Base-by-base conservation (phyloP, 805 yeast genomes). In the Spathaspora hagerdaliae region DNA sequence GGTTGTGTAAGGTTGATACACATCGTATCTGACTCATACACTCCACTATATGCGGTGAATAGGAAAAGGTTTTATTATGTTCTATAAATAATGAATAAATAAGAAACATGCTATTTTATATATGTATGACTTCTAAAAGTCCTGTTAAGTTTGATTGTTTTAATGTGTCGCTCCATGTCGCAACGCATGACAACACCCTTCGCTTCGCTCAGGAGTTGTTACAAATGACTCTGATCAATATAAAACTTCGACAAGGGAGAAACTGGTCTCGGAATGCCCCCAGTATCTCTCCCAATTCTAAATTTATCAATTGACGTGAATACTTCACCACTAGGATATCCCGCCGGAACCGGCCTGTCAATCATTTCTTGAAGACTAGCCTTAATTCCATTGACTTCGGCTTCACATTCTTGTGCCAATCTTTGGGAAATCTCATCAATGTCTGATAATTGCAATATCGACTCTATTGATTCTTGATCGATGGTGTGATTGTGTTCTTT, bases 191-290 rank as follows among this genome's bases (percentile, higher is more conserved):
- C n/a, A n/a, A n/a, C n/a, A n/a, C 24, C 24, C 24, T 19, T 19
- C 24, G 24, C 24, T 19, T 19, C 24, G 24, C 24, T 19, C 24
- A 19, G 24, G 24, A 5, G 2, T 19, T 19, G 5, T 44, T 53
- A 56, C 41, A 56, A 53, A 51, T 54, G 60, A 13, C 55, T 49
- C 19, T 47, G 48, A 35, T 57, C 58, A 19, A 56, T 58, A 45
- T 59, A 61, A 51, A 54, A 67, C 12, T 55, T 52, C 9, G 53
- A 46, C 41, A 67, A 55, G 2, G 57, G 56, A 15, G 49, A 48
- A 37, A 57, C 57, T 1, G 95, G 89, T 41, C 58, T 62, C 8
- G 94, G 87, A n/a, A 82, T 75, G 1, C 79, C 78, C 0, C 90
- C 84, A 42, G 79, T 56, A 38, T 67, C 69, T 51, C 80, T 62